Evolutionary conservation across 2,329 filamentous ascomycete species (phyloP), one percentile per base, ranked within the genome.

Genomic region (Graphilbum sp.): DNA sequence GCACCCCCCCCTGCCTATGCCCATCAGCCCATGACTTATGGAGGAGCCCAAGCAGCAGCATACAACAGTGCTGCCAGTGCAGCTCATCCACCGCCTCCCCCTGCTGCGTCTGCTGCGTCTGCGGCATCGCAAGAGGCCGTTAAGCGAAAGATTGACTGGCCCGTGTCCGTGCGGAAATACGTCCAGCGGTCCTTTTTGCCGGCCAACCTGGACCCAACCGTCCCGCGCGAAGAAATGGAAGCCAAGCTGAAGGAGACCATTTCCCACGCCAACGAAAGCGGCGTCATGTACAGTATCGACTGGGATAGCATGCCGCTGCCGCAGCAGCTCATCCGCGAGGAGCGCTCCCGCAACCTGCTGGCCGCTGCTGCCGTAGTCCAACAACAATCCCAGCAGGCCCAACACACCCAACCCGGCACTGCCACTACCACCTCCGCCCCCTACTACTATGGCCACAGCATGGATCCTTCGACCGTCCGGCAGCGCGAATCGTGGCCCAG

Each of bases 151-250:
- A 76, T 79, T 50, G 74, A 80, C 49, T 96, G 85, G 79, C 78
- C 86, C 24, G 64, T 72, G 32, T 72, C 79, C n/a, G 84, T 96
- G 43, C 81, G 86, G 49, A 66, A 70, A 47, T 96, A 95, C 60
- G 88, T 96, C 24, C 79, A 86, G 51, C 77, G 86, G 52, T 87
- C 86, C 20, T 96, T 96, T 54, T 75, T 82, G 36, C 71, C 75
- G 20, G 71, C 75, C 41, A 82, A 86, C 53, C 63, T 76, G 46
- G 68, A 81, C 44, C 51, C 68, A 5, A 67, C 70, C 30, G 71
- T 87, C 34, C 56, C 63, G 36, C 69, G 71, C 38, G 51, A 67
- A 38, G 85, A 93, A 41, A 79, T 95, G 67, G 81, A 94, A 56
- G 64, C 66, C 43, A 92, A 86, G 53, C 64, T 98, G 45, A 94